Evolutionary conservation across 768 basidiomycete genomes (phyloP).

Genomic region (Mycena galopus): DNA sequence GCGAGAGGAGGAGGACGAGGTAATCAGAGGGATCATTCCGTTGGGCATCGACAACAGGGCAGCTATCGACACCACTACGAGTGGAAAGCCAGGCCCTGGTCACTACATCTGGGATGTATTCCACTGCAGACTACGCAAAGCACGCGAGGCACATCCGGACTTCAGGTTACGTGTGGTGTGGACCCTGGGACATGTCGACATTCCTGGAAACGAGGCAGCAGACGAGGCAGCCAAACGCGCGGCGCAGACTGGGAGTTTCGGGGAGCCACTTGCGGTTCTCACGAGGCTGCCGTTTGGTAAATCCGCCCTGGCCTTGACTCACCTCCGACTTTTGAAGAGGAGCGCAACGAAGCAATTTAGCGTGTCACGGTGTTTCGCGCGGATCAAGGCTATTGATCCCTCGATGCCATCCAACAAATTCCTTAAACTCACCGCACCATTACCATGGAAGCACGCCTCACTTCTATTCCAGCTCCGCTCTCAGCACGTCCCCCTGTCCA

Average conservation of each 20-base stretch:
- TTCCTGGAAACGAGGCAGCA: too few relatives aligned
- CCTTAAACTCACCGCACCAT: not conserved
- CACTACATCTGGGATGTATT: too few relatives aligned
- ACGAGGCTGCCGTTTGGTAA: conserved; percentile 10
- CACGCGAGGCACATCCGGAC: not conserved
- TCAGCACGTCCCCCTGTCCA: not conserved
- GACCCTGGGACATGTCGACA: not conserved
- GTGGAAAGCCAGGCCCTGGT: not conserved
- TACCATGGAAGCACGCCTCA: not conserved
- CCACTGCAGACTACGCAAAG: not conserved
- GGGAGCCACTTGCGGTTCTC: too few relatives aligned
- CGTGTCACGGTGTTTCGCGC: too few relatives aligned
- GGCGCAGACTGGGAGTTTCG: too few relatives aligned
- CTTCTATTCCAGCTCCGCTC: too few relatives aligned
- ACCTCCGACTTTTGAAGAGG: not conserved
- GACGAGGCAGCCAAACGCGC: too few relatives aligned
- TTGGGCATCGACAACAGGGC: conserved; percentile 2
- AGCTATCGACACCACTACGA: not conserved
- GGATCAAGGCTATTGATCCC: not conserved
- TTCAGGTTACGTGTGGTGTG: not conserved
- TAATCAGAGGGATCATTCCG: too few relatives aligned
- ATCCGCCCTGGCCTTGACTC: not conserved
- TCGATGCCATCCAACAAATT: not conserved
- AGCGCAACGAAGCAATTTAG: not conserved
- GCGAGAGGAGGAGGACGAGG: too few relatives aligned